Conservation (phyloP, 129 eudicot species). For the Solidago caesia region DNA sequence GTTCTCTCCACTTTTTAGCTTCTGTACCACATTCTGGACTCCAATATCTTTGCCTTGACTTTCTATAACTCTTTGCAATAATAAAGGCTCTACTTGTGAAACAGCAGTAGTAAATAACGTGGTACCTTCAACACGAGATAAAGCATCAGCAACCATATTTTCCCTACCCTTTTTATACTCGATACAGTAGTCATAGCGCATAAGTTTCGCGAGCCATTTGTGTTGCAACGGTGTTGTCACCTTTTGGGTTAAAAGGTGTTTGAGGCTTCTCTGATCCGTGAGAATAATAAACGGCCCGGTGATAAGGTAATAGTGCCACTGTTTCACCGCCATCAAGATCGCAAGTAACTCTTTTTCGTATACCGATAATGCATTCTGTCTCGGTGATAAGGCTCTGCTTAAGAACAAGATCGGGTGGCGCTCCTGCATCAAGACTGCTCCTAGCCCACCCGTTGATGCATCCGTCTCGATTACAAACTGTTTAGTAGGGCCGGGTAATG, state of each 20-base stretch:
- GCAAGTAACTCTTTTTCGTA: background rate
- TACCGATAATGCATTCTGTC: too few species aligned
- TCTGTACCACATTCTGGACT: too few species aligned
- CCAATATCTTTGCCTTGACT: too few species aligned
- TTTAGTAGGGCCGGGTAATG: background rate
- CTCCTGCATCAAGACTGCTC: background rate
- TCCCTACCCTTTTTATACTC: background rate
- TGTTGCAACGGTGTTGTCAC: background rate
- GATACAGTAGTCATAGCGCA: too few species aligned
- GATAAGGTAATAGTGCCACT: background rate
- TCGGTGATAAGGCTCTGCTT: too few species aligned
- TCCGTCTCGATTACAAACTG: too few species aligned
- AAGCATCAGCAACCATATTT: background rate
- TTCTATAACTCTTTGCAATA: too few species aligned
- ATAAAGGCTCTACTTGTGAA: too few species aligned
- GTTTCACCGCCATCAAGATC: background rate
- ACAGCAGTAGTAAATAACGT: background rate
- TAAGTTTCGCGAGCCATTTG: background rate
- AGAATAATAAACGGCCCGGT: too few species aligned
- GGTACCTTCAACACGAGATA: background rate
- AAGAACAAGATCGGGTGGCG: background rate
- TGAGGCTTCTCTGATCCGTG: too few species aligned
- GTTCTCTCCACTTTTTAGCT: too few species aligned
- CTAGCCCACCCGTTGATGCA: background rate
- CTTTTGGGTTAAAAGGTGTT: too few species aligned